Base-by-base conservation (phyloP, 164 flowering plant genomes). In the Annona squamosa region DNA sequence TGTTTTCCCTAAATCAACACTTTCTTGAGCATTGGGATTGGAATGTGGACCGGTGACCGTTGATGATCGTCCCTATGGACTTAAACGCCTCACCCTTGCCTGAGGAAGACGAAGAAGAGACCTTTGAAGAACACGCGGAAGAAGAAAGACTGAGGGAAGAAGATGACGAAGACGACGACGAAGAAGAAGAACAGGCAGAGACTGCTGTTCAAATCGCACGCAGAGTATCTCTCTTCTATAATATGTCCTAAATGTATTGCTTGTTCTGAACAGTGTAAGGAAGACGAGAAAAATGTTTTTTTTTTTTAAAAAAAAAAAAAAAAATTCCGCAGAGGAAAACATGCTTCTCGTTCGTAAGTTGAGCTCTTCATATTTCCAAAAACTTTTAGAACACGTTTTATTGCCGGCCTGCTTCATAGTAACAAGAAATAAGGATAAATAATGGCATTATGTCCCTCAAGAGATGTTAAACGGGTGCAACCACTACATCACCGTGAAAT, bases 21-120 rank as follows among this genome's bases (percentile, higher is more conserved):
- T 26, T 26, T 26, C 37, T 26, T 26, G 37, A 26, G 37, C 37
- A 26, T 1, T 26, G 37, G 37, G 37, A 26, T 26, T 26, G 18
- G 68, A 71, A 57, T 81, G 79, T 71, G 75, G 73, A 63, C 72
- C 71, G 72, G 74, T 75, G 72, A 76, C 74, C 70, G 81, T 73
- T 87, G 88, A 83, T 86, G 89, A 79, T 82, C 80, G 79, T 67
- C 75, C 78, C 87, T 66, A 93, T 91, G 98, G 98, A 94, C 83
- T 84, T 94, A 75, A 94, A 94, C 89, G 97, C 89, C 67, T 88
- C 91, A 2, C 97, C 97, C 17, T 71, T 79, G 75, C 98, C 98
- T 42, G 98, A 94, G 71, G 98, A 94, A 37, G 97, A 90, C 67
- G 98, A 94, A 63, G 80, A 82, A 68, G 97, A 87, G 63, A 83